phyloP scores from a whole-genome alignment of 805 yeast genomes.

The Candida endomychidarum region DNA sequence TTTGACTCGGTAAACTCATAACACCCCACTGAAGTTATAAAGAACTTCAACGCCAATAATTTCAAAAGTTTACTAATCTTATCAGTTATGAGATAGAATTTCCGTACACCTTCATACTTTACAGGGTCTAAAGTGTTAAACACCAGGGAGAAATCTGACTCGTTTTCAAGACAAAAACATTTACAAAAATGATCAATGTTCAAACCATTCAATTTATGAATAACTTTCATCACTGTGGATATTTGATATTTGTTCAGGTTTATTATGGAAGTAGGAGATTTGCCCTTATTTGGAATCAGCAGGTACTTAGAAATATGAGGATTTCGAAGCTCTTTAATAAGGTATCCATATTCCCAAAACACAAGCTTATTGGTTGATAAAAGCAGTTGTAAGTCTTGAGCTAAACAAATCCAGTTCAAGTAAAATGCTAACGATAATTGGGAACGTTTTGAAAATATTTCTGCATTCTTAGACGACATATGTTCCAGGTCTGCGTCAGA shows the following conservation, averaged over 20 bases:
- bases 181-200: slow-evolving; percentile 1
- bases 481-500: not conserved
- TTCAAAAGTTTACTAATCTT: slow-evolving; percentile 6
- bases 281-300: too few species aligned
- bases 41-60: slow-evolving; percentile 12
- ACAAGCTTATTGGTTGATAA: slow-evolving; percentile 6
- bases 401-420: slow-evolving; percentile 23
- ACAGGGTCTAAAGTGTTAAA: not conserved
- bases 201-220: slow-evolving; percentile 1
- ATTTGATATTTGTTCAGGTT: too few species aligned
- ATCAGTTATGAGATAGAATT: slow-evolving; percentile 9
- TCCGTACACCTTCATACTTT: slow-evolving; percentile 5
- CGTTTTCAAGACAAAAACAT: not conserved
- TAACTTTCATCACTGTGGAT: not conserved
- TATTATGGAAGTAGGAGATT: not conserved
- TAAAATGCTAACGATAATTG: slow-evolving; percentile 31
- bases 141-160: slow-evolving; percentile 6
- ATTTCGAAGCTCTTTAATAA: not conserved
- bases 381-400: slow-evolving; percentile 19
- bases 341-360: not conserved
- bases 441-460: slow-evolving; percentile 21
- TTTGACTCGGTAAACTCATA: not conserved
- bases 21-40: slow-evolving; percentile 10
- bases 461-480: not conserved
- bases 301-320: too few species aligned